Evolutionary conservation across 1,284 basidiomycete species (phyloP), one percentile per base, ranked within the genome.

Genomic region (Leccinum fallax): DNA sequence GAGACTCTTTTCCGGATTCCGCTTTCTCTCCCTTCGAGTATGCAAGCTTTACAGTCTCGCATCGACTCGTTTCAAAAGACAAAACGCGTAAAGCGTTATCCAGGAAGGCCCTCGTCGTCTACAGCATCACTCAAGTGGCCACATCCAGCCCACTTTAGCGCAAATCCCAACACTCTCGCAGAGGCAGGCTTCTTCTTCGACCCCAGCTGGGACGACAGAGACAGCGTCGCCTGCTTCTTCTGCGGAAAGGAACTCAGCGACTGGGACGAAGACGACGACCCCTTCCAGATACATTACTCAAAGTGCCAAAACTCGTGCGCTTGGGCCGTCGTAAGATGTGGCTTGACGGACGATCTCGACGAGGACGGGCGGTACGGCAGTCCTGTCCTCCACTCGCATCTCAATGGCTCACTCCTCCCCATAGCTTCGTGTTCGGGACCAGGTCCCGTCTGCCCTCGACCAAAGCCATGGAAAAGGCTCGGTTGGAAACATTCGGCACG

Each of bases 111-210:
- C 1, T 70, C 78, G 2, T 77, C 80, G 1, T 69, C 80, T 1
- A 66, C 75, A 8, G 72, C 74, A 2, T 72, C 76, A 30, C 59
- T 85, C 55, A 88, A 84, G 76, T 92, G 90, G 90, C 85, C 89
- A 0, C 90, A 92, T 67, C 82, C 87, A 2, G 57, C 73, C 1
- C 70, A 76, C 46, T 89, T 84, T 74, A 75, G 78, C 62, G 88
- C 93, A 53, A 93, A 83, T 52, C 87, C 93, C 1, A 75, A 81
- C 55, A 79, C 82, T 4, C 84, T 95, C 28, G 89, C 93, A 2
- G 85, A 89, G 64, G 93, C 93, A 3, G 93, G 93, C 13, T 95
- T 95, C 78, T 94, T 85, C 79, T 93, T 82, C 75, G 80, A 80
- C 60, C 90, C 91, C 0, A 84, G 83, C 66, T 76, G 77, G 63